Percentiles rank a stretch among this genome's conserved stretches.
Evolutionary conservation across 139 green algal species (phyloP).

Genomic region (Tetradesmus obliquus): DNA sequence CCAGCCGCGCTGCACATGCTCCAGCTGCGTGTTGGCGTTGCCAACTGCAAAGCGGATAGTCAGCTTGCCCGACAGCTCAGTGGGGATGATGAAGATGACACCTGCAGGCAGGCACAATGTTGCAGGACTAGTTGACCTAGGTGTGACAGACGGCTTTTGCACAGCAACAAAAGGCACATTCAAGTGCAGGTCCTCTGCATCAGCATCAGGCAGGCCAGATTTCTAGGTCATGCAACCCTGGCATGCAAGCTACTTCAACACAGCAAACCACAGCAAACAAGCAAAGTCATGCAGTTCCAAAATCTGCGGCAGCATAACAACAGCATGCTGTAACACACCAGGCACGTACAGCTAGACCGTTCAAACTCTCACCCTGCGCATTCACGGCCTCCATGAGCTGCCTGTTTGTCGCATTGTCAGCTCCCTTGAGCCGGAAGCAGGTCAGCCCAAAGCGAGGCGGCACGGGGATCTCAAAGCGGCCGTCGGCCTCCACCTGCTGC

Average conservation of each 20-base stretch:
- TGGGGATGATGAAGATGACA: slow-evolving; percentile 70
- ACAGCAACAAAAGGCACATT: too few relatives aligned
- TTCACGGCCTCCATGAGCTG: slow-evolving; percentile 76
- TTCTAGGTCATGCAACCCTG: too few relatives aligned
- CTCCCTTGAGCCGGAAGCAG: slow-evolving; percentile 67
- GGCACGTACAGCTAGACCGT: not conserved
- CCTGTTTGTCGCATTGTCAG: slow-evolving; percentile 39
- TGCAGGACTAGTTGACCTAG: too few relatives aligned
- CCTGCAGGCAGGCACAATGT: not conserved
- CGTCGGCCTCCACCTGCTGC: slow-evolving; percentile 51
- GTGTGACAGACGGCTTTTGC: too few relatives aligned
- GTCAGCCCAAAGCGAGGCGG: slow-evolving; percentile 73
- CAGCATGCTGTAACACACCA: too few relatives aligned
- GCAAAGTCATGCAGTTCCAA: too few relatives aligned
- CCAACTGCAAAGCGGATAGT: slow-evolving; percentile 72
- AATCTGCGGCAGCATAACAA: too few relatives aligned
- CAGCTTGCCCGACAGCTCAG: slow-evolving; percentile 65
- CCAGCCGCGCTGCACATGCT: slow-evolving; percentile 74
- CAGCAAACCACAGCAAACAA: too few relatives aligned
- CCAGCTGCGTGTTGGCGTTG: slow-evolving; percentile 55
- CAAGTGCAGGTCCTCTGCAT: too few relatives aligned
- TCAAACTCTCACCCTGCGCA: slow-evolving; percentile 40
- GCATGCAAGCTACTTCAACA: too few relatives aligned
- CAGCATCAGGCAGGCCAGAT: not conserved
- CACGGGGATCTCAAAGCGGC: slow-evolving; percentile 67